Base-by-base conservation (phyloP, 1,284 basidiomycete genomes). In the Cutaneotrichosporon cyanovorans region DNA sequence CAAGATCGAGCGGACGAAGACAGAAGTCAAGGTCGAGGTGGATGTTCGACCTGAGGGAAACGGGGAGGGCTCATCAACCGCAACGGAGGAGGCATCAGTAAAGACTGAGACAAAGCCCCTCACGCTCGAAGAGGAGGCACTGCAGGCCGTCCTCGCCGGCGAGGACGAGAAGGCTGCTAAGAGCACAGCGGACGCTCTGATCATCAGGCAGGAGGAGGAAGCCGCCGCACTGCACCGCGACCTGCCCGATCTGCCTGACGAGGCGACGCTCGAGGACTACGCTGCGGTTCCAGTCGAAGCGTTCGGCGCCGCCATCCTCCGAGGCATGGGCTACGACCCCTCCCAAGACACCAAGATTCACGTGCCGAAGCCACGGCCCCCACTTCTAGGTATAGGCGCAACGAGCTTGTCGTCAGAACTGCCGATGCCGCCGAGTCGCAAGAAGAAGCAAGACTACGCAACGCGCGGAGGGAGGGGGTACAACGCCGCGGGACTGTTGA, bases 241-340 rank as follows among this genome's bases (percentile, higher is more conserved):
- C 60, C 76, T 93, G 2, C 75, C 76, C 19, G 81, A 80, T 15
- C 78, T 91, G 5, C 42, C 46, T 15, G 11, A 38, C 2, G 57
- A 70, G 56, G 80, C 89, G 1, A 81, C 84, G 0, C 72, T 89
- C 10, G 83, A 87, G 0, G 93, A 93, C 70, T 98, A 98, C 65
- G 81, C 80, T 23, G 84, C 88, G 3, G 80, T 96, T 0, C 93
- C 93, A 0, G 83, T 99, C 18, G 83, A 85, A 8, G 85, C 89
- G 46, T 98, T 98, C 58, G 93, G 95, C 10, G 83, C 86, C 5
- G 93, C 93, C 5, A 79, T 98, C 62, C 76, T 96, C 6, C 80
- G 92, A 36, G 93, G 93, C 0, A 97, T 98, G 93, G 93, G 92
- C 4, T 96, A 91, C 89, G 61, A 65, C 45, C 64, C 68, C 4